phyloP scores from a whole-genome alignment of 495 filamentous ascomycete species.

The Xylaria scruposa region DNA sequence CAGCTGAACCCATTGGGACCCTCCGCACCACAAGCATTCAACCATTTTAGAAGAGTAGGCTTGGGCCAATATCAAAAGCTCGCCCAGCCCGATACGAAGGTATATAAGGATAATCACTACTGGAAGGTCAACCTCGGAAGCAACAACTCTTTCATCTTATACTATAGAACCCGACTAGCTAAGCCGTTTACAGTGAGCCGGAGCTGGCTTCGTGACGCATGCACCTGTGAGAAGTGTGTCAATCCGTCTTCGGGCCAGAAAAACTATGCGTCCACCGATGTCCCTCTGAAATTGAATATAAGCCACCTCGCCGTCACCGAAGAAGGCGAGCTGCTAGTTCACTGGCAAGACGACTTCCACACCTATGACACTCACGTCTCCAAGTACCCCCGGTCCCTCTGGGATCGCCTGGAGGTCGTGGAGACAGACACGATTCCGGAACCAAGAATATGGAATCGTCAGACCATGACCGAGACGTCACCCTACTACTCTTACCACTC shows the following conservation, averaged over 20 bases:
- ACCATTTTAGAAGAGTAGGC: neutral
- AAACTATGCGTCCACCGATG: slow-evolving; percentile 74
- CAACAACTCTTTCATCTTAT: neutral
- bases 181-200: neutral
- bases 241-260: slow-evolving; percentile 84
- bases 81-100: neutral
- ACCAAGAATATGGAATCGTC: slow-evolving; percentile 44
- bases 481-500: slow-evolving; percentile 66
- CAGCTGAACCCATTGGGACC: too few relatives aligned
- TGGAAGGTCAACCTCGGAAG: neutral
- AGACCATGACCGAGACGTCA: slow-evolving; percentile 30
- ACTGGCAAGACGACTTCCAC: slow-evolving; percentile 57
- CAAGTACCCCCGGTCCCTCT: slow-evolving; percentile 27
- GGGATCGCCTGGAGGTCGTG: neutral
- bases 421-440: neutral
- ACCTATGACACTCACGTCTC: slow-evolving; percentile 24
- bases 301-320: slow-evolving; percentile 35
- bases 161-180: neutral
- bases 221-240: slow-evolving; percentile 73
- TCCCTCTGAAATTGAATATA: slow-evolving; percentile 62
- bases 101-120: neutral
- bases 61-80: too few relatives aligned
- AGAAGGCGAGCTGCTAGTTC: slow-evolving; percentile 57
- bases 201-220: slow-evolving; percentile 75
- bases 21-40: neutral